Conservation (phyloP, 768 basidiomycete species). For the Leucosporidium scottii region DNA sequence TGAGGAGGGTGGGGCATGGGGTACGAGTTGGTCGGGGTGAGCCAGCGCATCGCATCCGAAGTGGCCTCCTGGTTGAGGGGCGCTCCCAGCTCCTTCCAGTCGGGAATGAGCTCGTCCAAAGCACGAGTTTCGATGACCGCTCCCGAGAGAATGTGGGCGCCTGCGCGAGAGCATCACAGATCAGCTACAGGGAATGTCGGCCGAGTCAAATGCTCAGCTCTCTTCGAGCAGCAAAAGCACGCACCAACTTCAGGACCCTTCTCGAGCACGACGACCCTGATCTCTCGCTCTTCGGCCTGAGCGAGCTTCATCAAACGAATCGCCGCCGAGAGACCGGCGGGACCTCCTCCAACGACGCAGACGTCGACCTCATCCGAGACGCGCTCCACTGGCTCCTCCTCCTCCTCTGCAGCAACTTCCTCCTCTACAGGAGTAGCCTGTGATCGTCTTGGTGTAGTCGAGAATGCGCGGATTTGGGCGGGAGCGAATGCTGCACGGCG, state of each 20-base stretch:
- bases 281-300: slow-evolving; percentile 61
- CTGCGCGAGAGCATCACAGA: slow-evolving; percentile 43
- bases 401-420: slow-evolving; percentile 32
- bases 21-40: slow-evolving; percentile 61
- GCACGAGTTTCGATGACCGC: slow-evolving; percentile 91
- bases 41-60: slow-evolving; percentile 73
- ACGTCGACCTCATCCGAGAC: slow-evolving; percentile 90
- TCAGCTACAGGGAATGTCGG: neutral
- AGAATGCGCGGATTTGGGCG: too few species aligned
- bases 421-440: too few species aligned
- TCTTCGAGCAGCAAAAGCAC: slow-evolving; percentile 39
- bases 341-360: slow-evolving; percentile 92
- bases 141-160: slow-evolving; percentile 90
- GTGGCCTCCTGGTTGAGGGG: slow-evolving; percentile 75
- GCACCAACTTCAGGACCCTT: slow-evolving; percentile 87
- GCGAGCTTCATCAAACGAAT: slow-evolving; percentile 92
- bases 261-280: slow-evolving; percentile 88
- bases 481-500: too few species aligned
- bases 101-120: slow-evolving; percentile 79
- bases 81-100: slow-evolving; percentile 66
- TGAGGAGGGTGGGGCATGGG: slow-evolving; percentile 94
- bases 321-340: slow-evolving; percentile 91
- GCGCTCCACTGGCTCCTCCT: slow-evolving; percentile 53
- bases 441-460: too few species aligned
- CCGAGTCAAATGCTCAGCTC: neutral